Evolutionary conservation across 768 basidiomycete species (phyloP).

Genomic region (Asterophora lycoperdoides): DNA sequence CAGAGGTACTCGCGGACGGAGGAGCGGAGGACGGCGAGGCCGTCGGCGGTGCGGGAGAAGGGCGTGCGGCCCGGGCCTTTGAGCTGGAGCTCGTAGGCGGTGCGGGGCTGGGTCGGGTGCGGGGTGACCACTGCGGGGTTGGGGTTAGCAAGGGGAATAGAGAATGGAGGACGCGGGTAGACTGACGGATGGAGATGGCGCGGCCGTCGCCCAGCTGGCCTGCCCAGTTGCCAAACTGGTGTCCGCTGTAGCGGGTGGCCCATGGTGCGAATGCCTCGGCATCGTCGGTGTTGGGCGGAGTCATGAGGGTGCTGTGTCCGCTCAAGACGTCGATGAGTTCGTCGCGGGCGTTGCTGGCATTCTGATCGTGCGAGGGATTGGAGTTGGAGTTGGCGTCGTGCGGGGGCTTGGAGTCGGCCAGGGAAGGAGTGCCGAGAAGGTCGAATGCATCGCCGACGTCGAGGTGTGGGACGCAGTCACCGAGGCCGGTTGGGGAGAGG

Average conservation of each 20-base stretch:
- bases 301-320: constrained; percentile 70
- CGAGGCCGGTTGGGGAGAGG: constrained; percentile 60
- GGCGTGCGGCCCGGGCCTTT: constrained; percentile 95
- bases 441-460: constrained; percentile 83
- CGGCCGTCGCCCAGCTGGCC: constrained; percentile 96
- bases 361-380: constrained; percentile 25
- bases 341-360: constrained; percentile 47
- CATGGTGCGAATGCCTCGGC: constrained; percentile 61
- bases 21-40: constrained; percentile 91
- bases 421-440: constrained; percentile 56
- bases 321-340: constrained; percentile 80
- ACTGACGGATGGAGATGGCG: constrained; percentile 73
- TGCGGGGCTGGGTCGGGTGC: constrained; percentile 54
- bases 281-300: constrained; percentile 16
- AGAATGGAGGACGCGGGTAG: neutral
- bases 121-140: constrained; percentile 64
- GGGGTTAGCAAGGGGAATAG: constrained; percentile 1
- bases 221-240: constrained; percentile 87
- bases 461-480: constrained; percentile 78
- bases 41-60: constrained; percentile 89
- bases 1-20: constrained; percentile 93
- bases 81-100: constrained; percentile 80
- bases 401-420: constrained; percentile 35
- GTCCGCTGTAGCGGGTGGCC: constrained; percentile 88
- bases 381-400: constrained; percentile 32